A percentile compares a stretch with the other conserved stretches of the same genome.
These are phyloP conservation scores for Globisporangium nunn DNA, from an alignment of 352 stramenopile species.

Conservation along the genomic window DNA sequence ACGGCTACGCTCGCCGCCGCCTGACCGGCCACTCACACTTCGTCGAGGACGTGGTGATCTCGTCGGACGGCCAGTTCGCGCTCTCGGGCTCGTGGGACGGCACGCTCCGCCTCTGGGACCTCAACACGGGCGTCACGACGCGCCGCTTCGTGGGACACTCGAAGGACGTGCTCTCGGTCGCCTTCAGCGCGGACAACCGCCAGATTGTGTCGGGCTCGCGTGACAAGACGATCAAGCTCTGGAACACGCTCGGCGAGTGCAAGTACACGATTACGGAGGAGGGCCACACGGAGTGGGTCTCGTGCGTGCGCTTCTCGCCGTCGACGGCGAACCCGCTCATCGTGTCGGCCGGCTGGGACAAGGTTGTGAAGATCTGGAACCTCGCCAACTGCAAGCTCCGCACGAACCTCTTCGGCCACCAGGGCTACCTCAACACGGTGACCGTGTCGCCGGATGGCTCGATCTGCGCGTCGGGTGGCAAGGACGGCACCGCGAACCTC, in stretches of 20 bases:
- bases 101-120: conserved; percentile 99
- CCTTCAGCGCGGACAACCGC: conserved; percentile 98
- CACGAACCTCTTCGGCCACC: conserved; percentile 98
- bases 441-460: conserved; percentile 99
- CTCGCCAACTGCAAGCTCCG: conserved; percentile 98
- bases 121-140: conserved; percentile 98
- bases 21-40: conserved; percentile 99
- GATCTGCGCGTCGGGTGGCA: conserved; percentile 98
- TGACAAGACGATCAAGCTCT: conserved; percentile 99
- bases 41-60: conserved; percentile 99
- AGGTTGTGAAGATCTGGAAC: conserved; percentile 99
- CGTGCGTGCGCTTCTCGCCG: conserved; percentile 98
- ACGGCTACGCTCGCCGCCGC: conserved; percentile 95
- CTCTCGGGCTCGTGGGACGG: conserved; percentile 98
- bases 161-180: conserved; percentile 99
- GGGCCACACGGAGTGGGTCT: conserved; percentile 99
- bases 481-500: conserved; percentile 99
- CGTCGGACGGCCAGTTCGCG: conserved; percentile 97
- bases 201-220: conserved; percentile 99
- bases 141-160: conserved; percentile 98
- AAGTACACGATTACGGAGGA: conserved; percentile 99
- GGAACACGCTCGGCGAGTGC: conserved; percentile 99
- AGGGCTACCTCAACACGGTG: conserved; percentile 99
- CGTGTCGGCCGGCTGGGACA: conserved; percentile 99
- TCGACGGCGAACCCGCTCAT: conserved; percentile 95